A percentile compares a stretch with the other conserved stretches of the same genome.
Evolutionary conservation across 169 alveolate species (phyloP).

Genomic region (Cryptosporidium canis): DNA sequence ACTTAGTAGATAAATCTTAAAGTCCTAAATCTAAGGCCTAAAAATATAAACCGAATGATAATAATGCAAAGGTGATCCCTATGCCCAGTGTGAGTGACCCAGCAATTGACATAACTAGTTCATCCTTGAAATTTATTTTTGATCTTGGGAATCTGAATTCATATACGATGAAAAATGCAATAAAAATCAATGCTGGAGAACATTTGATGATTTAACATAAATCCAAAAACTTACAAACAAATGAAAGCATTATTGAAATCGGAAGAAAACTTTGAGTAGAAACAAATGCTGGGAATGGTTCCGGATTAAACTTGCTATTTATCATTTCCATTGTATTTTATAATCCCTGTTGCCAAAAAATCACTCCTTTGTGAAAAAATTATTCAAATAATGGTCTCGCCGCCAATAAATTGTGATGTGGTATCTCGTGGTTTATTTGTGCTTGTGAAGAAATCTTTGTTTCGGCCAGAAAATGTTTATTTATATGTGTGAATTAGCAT

Average conservation of each 20-base stretch:
- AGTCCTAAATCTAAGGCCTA: neutral
- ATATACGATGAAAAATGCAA: constrained; percentile 62
- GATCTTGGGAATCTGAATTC: constrained; percentile 44
- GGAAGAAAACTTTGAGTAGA: constrained; percentile 39
- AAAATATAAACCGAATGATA: constrained; percentile 65
- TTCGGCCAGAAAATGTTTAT: neutral
- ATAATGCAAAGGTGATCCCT: constrained; percentile 38
- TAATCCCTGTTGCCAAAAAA: neutral
- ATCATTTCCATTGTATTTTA: neutral
- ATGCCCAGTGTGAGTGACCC: constrained; percentile 58
- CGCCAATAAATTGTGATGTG: neutral
- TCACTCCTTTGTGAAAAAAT: neutral
- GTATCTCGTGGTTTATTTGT: neutral
- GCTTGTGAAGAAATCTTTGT: neutral
- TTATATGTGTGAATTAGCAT: neutral
- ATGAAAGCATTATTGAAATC: constrained; percentile 2
- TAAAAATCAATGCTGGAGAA: constrained; percentile 37
- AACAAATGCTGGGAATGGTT: constrained; percentile 46
- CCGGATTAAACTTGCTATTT: constrained; percentile 23
- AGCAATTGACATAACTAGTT: constrained; percentile 23
- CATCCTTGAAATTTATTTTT: constrained; percentile 30
- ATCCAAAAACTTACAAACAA: constrained; percentile 36
- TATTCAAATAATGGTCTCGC: neutral
- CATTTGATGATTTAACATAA: neutral
- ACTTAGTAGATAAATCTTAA: neutral